Base-by-base conservation (phyloP, 2,329 filamentous ascomycete species). In the Acarospora socialis region DNA sequence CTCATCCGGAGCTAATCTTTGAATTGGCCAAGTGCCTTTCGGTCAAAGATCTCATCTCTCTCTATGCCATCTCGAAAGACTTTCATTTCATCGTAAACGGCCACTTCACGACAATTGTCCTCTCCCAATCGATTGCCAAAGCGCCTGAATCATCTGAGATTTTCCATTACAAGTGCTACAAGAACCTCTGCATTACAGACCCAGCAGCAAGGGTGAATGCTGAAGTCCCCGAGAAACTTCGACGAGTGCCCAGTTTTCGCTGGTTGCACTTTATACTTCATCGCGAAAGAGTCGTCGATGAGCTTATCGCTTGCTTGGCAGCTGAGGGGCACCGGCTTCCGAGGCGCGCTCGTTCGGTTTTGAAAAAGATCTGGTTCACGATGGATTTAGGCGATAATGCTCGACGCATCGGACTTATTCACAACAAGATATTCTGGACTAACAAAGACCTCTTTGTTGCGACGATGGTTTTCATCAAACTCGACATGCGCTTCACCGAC, bases 311-410 rank as follows among this genome's bases (percentile, higher is more conserved):
- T 9, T 56, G 65, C 8, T 59, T 84, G 42, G 68, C 68, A 0
- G 57, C 65, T 9, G 55, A 65, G 25, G 75, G 74, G 1, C 65
- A 74, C 35, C 62, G 65, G 7, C 54, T 73, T 32, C 75, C 76
- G 0, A 29, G 39, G 1, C 50, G 52, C 16, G 67, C 66, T 40
- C 48, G 57, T 30, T 30, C 45, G 7, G 61, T 63, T 1, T 54
- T 80, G 27, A 62, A 71, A 45, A 79, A 80, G 46, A 58, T 82
- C 12, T 90, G 82, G 82, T 64, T 79, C 31, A 47, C 81, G 20
- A 72, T 83, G 60, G 79, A 84, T 45, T 56, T 76, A 3, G 57
- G 68, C 0, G 72, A 70, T 9, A 76, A 64, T 30, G 44, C 41
- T 0, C 57, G 66, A 9, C 70, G 81, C 1, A 52, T 63, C 4